phyloP scores from a whole-genome alignment of 768 basidiomycete species.

The Mycena albidolilacea region DNA sequence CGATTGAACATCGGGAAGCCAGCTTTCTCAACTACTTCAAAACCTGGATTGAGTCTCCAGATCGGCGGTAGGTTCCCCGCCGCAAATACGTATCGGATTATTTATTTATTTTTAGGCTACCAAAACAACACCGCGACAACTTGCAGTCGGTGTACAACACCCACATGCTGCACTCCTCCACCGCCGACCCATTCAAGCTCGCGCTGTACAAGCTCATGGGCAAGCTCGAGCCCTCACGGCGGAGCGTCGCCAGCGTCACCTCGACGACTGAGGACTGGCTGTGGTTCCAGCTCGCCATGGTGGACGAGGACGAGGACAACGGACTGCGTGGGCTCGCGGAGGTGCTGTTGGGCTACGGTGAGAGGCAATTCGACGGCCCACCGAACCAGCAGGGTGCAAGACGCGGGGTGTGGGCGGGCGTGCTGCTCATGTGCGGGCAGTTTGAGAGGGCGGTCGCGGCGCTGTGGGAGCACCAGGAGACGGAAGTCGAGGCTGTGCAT shows the following conservation, averaged over 20 bases:
- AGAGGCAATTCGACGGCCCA: constrained; percentile 85
- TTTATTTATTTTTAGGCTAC: constrained; percentile 60
- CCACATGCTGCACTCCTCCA: constrained; percentile 90
- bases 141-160: constrained; percentile 86
- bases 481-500: constrained; percentile 95
- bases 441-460: constrained; percentile 95
- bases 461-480: constrained; percentile 88
- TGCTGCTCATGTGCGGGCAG: constrained; percentile 92
- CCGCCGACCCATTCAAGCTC: constrained; percentile 95
- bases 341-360: constrained; percentile 82
- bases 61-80: constrained; percentile 70
- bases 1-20: constrained; percentile 83
- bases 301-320: constrained; percentile 87
- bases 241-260: constrained; percentile 88
- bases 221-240: constrained; percentile 85
- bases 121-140: constrained; percentile 84
- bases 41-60: constrained; percentile 86
- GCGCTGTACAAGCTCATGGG: constrained; percentile 97
- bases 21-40: constrained; percentile 88
- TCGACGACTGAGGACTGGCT: constrained; percentile 98
- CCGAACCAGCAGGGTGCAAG: constrained; percentile 70
- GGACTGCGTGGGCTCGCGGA: constrained; percentile 84
- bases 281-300: constrained; percentile 96
- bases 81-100: too few species aligned
- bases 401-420: constrained; percentile 83